These are phyloP conservation scores for Fistulinella prunicolor DNA, from an alignment of 768 basidiomycete species.

Conservation along the genomic window DNA sequence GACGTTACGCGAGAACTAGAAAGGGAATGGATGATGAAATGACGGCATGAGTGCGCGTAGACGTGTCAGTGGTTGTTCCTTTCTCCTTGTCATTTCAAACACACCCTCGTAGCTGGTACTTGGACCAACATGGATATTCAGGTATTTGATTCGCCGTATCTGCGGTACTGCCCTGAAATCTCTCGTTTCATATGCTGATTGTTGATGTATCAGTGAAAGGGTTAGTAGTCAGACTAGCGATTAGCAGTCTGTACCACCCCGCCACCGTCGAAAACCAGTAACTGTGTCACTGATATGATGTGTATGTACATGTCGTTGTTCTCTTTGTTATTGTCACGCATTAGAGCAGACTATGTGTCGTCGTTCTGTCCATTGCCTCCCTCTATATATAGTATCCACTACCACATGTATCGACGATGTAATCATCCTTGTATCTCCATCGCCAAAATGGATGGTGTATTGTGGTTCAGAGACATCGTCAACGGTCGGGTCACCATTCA, in stretches of 20 bases:
- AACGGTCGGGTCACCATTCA: constrained; percentile 60
- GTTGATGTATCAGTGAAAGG: too few relatives aligned
- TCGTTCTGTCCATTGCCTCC: constrained; percentile 3
- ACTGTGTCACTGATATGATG: too few relatives aligned
- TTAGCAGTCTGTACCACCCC: too few relatives aligned
- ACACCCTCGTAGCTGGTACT: constrained; percentile 8
- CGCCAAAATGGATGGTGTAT: not conserved
- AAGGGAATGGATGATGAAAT: constrained; percentile 39
- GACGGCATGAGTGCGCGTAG: constrained; percentile 26
- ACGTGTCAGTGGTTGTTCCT: constrained; percentile 9
- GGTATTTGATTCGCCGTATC: constrained; percentile 12
- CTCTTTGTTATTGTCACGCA: constrained; percentile 9
- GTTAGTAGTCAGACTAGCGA: too few relatives aligned
- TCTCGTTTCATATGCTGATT: too few relatives aligned
- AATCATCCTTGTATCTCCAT: constrained; percentile 16
- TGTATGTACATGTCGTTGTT: constrained; percentile 5
- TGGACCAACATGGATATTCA: constrained; percentile 23
- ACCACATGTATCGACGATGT: constrained; percentile 26
- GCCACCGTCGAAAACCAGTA: too few relatives aligned
- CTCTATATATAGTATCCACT: constrained; percentile 27
- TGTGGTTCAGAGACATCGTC: not conserved
- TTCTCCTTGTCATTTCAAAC: constrained; percentile 3
- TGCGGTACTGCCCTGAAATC: constrained; percentile 7
- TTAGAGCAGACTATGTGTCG: constrained; percentile 4
- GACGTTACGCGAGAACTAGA: constrained; percentile 65